These are phyloP conservation scores for Carex arenaria DNA, from an alignment of 202 grass and related monocot genomes.

Conservation along the genomic window DNA sequence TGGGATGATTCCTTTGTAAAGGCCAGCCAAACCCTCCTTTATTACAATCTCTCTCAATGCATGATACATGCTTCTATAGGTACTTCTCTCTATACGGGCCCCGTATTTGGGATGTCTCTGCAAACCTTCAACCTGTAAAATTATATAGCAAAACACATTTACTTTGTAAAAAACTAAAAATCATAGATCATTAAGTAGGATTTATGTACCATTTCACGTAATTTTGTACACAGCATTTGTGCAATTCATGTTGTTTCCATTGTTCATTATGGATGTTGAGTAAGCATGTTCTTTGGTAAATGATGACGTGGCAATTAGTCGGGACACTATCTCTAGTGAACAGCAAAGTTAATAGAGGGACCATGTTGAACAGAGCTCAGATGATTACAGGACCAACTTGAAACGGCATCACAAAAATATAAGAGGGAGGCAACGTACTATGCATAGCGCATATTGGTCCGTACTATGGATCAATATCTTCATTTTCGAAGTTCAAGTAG, in stretches of 20 bases:
- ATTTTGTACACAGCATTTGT: neutral
- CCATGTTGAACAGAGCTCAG: neutral
- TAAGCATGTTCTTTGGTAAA: neutral
- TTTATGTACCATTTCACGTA: neutral
- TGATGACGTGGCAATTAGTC: neutral
- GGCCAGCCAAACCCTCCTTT: conserved; percentile 64
- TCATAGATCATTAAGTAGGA: neutral
- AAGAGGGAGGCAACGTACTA: no score
- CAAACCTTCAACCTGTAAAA: conserved; percentile 82
- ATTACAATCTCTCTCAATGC: conserved; percentile 72
- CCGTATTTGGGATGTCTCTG: conserved; percentile 87
- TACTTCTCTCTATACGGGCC: conserved; percentile 51
- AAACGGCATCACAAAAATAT: neutral
- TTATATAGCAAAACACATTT: conserved; percentile 1
- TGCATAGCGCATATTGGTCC: no score
- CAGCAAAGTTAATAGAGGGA: neutral
- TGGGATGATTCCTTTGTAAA: conserved; percentile 94
- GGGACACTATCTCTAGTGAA: neutral
- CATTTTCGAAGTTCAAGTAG: no score
- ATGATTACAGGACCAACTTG: neutral
- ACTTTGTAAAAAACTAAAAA: conserved; percentile 1
- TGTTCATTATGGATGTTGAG: neutral
- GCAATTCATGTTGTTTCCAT: neutral
- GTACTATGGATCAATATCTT: no score
- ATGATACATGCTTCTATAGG: conserved; percentile 82